Base-by-base conservation (phyloP, 257 asterid genomes). In the Nicotiana tomentosiformis region DNA sequence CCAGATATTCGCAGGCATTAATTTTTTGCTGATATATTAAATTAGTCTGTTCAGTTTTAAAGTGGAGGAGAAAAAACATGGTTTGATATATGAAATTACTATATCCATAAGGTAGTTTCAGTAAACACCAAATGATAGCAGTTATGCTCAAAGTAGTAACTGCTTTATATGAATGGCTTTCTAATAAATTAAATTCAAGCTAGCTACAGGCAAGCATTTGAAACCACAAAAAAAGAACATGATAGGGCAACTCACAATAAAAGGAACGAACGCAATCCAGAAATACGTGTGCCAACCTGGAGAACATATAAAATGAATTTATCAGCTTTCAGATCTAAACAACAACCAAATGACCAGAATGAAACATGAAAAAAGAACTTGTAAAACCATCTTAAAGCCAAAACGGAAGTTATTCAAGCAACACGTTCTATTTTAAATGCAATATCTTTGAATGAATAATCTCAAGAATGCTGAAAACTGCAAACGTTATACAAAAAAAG, bases 281-380 rank as follows among this genome's bases (percentile, higher is more conserved):
- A 96, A 96, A 86, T 96, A 96, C 46, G 97, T 93, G 84, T 96
- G 98, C 98, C 98, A 96, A 84, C 97, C 99, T 96, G 94, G 89
- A 87, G 85, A 23, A 66, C 56, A 78, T 77, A 57, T 51, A 67
- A 8, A 33, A 69, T 10, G 77, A 69, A 77, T 11, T 39, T 23
- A 78, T 62, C 46, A 77, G 55, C 18, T 56, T 72, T 77, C 82
- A 39, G 37, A 64, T 30, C 15, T 49, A 74, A 14, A 26, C 49
- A 46, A 30, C 20, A 53, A 11, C 10, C 64, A 23, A 32, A 49
- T 10, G 74, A 29, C 62, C 78, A 53, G 29, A 17, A 8, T 10
- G n/a, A 49, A 81, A n/a, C 11, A 16, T 26, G 17, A 46, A 61
- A 43, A 15, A 8, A 18, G 7, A 23, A 46, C 62, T 46, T 49